Percentiles rank a stretch among this genome's conserved stretches.
These are phyloP conservation scores for Neoarthrinium moseri DNA, from an alignment of 2,329 filamentous ascomycete species.

Conservation along the genomic window DNA sequence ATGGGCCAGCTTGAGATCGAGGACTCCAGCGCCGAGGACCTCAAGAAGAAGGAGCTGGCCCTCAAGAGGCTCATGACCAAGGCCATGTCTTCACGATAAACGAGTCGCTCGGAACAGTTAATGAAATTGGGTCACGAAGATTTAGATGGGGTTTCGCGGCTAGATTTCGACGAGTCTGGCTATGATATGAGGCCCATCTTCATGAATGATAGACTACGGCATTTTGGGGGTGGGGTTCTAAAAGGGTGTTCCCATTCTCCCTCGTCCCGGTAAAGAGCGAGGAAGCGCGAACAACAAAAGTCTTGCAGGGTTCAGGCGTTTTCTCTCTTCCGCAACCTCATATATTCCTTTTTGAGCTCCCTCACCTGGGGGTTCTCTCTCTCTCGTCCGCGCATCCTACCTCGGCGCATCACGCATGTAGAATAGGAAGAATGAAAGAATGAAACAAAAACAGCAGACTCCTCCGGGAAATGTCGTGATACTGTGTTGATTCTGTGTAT, in stretches of 20 bases:
- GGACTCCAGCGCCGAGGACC: conserved; percentile 85
- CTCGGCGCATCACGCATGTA: conserved; percentile 30
- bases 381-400: conserved; percentile 21
- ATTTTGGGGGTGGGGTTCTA: conserved; percentile 20
- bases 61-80: conserved; percentile 98
- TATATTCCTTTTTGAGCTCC: conserved; percentile 17
- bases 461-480: neutral
- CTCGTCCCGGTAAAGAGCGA: conserved; percentile 21
- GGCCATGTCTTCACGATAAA: conserved; percentile 90
- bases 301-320: conserved; percentile 26
- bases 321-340: conserved; percentile 12
- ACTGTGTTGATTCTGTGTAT: neutral
- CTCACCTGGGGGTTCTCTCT: conserved; percentile 19
- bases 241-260: conserved; percentile 16
- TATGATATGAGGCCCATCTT: conserved; percentile 22
- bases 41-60: conserved; percentile 99
- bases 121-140: conserved; percentile 22
- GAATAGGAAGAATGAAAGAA: conserved; percentile 28
- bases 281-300: conserved; percentile 23
- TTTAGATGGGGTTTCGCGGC: conserved; percentile 25
- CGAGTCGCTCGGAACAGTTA: conserved; percentile 16
- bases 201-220: conserved; percentile 23
- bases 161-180: conserved; percentile 23
- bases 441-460: conserved; percentile 15
- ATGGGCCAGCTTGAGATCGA: conserved; percentile 97